phyloP scores from a whole-genome alignment of 306 rosid species.

The Urtica urens region DNA sequence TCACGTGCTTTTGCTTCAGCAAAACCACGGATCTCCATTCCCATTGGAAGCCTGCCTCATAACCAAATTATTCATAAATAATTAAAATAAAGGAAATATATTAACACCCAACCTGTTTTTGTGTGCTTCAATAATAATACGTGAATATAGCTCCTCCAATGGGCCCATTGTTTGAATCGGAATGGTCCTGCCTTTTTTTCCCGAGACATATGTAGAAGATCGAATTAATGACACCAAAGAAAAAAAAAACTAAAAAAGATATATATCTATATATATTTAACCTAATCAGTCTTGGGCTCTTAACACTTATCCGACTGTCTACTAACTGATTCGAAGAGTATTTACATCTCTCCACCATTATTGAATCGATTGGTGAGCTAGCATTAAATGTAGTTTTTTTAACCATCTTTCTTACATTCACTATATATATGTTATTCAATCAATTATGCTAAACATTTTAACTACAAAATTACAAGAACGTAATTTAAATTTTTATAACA shows the following conservation, averaged over 20 bases:
- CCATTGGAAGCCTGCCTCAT: background rate
- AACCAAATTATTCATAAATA: background rate
- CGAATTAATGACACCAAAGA: background rate
- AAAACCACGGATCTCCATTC: background rate
- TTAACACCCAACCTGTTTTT: background rate
- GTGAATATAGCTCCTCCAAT: background rate
- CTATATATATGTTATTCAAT: background rate
- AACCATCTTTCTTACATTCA: background rate
- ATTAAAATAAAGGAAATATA: background rate
- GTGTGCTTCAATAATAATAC: background rate
- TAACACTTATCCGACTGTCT: background rate
- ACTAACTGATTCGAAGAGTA: background rate
- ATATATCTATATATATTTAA: too few species aligned
- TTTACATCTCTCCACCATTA: background rate
- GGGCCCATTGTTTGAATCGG: background rate
- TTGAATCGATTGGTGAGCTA: background rate
- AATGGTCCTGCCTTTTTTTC: background rate
- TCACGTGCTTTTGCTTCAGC: conserved; percentile 8
- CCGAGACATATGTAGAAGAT: background rate
- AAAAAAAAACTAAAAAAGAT: background rate
- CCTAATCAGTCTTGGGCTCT: too few species aligned
- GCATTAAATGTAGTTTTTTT: conserved; percentile 4
- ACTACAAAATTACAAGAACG: too few species aligned
- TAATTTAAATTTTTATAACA: too few species aligned
- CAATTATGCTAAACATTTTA: background rate